Percentiles rank a stretch among this genome's conserved stretches.
Conservation (phyloP, 2,329 filamentous ascomycete species). For the Phaeosphaeria sp. region DNA sequence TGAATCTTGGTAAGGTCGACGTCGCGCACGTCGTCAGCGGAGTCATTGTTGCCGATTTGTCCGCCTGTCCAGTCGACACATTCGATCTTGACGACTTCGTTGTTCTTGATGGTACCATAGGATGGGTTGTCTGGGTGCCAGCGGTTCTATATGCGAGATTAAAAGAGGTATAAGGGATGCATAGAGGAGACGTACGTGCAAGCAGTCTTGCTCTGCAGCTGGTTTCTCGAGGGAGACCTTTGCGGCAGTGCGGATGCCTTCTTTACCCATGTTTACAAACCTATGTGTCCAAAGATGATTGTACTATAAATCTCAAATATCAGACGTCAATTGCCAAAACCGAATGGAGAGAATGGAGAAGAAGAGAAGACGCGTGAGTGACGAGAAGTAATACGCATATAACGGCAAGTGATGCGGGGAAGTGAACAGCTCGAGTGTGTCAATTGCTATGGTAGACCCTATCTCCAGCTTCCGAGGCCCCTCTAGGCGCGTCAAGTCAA, state of each 20-base stretch:
- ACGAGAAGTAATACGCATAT: slow-evolving; percentile 19
- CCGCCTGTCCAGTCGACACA: slow-evolving; percentile 79
- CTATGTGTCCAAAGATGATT: not conserved
- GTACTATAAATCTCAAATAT: not conserved
- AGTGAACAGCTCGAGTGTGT: slow-evolving; percentile 5
- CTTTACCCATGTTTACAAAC: slow-evolving; percentile 52
- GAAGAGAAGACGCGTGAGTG: not conserved
- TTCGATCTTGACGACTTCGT: slow-evolving; percentile 91
- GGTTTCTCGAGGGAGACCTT: slow-evolving; percentile 77
- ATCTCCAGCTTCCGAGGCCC: slow-evolving; percentile 20
- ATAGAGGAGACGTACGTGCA: slow-evolving; percentile 69
- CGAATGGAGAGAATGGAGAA: not conserved
- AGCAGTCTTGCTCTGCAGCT: slow-evolving; percentile 69
- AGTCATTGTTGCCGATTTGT: slow-evolving; percentile 88
- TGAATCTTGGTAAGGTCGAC: slow-evolving; percentile 85
- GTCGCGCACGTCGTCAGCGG: slow-evolving; percentile 84
- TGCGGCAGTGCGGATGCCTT: slow-evolving; percentile 71
- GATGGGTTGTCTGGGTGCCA: slow-evolving; percentile 91
- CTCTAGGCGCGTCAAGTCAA: slow-evolving; percentile 14
- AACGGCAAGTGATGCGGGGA: slow-evolving; percentile 24
- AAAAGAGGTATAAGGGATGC: not conserved
- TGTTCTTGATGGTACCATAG: slow-evolving; percentile 74
- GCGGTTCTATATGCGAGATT: slow-evolving; percentile 66
- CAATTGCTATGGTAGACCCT: slow-evolving; percentile 27
- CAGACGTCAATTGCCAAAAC: not conserved